Conservation (phyloP, 345 rosid species). For the Eucalyptus curtisii region DNA sequence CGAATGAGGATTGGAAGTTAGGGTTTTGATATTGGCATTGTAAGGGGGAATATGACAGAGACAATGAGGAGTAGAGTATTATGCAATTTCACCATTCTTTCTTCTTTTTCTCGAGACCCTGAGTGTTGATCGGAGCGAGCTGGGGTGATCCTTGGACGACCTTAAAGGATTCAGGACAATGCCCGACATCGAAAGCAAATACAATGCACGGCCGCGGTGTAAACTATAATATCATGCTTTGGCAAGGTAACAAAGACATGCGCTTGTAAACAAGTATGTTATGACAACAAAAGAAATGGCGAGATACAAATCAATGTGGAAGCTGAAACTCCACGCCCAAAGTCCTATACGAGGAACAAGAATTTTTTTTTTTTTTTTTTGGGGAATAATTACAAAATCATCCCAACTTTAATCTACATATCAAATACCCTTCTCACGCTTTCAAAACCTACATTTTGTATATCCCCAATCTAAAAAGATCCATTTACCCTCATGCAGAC, state of each 20-base stretch:
- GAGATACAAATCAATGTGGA: too few species aligned
- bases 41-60: background rate
- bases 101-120: fast-evolving
- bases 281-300: background rate
- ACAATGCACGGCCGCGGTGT: background rate
- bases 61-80: background rate
- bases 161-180: background rate
- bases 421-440: background rate
- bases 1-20: background rate
- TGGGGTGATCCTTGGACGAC: background rate
- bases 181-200: background rate
- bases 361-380: too few species aligned
- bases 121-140: background rate
- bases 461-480: background rate
- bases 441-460: background rate
- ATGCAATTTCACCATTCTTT: background rate
- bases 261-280: background rate
- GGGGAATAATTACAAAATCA: background rate
- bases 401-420: background rate
- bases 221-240: background rate
- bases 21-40: background rate
- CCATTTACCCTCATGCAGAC: background rate
- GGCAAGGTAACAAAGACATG: background rate
- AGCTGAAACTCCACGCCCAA: too few species aligned
- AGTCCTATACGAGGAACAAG: fast-evolving